Conservation (phyloP, 305 asterid genomes). For the Solanum aculeatissimum region DNA sequence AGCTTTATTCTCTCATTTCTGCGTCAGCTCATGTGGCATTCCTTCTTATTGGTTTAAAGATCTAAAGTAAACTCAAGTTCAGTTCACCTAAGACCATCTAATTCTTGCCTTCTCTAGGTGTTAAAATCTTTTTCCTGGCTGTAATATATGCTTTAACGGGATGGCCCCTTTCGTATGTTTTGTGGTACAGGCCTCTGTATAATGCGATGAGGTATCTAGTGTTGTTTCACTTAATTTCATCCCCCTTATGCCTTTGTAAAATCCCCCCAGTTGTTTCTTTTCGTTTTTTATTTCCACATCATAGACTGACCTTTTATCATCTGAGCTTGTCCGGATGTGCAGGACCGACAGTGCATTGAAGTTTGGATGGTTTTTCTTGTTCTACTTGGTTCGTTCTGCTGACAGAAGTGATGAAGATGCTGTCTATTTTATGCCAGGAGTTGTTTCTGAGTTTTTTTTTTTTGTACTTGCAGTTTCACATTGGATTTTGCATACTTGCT, state of each 20-base stretch:
- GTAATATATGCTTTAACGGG: slow-evolving; percentile 81
- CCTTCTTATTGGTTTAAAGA: not conserved
- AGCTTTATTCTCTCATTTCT: slow-evolving; percentile 14
- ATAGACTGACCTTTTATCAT: not conserved
- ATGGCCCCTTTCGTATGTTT: slow-evolving; percentile 78
- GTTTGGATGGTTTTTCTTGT: slow-evolving; percentile 90
- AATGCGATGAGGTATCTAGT: slow-evolving; percentile 80
- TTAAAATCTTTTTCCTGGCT: slow-evolving; percentile 83
- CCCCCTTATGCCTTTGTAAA: not conserved
- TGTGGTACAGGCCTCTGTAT: slow-evolving; percentile 97
- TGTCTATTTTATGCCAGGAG: not conserved
- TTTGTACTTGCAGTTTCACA: slow-evolving; percentile 64
- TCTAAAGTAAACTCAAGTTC: not conserved
- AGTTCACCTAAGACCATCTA: not conserved
- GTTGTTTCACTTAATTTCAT: not conserved
- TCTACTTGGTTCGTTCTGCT: slow-evolving; percentile 58
- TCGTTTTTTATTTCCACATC: not conserved
- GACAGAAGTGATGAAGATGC: not conserved
- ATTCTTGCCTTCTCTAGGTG: slow-evolving; percentile 46
- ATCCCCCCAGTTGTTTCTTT: not conserved
- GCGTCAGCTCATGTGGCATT: not conserved
- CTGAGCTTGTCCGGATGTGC: slow-evolving; percentile 10
- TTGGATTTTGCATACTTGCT: slow-evolving; percentile 88
- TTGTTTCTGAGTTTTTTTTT: not conserved
- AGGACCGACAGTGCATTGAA: slow-evolving; percentile 97